A percentile compares a stretch with the other conserved stretches of the same genome.
phyloP scores from a whole-genome alignment of 495 filamentous ascomycete genomes.

The Hyphodiscus hymeniophilus region DNA sequence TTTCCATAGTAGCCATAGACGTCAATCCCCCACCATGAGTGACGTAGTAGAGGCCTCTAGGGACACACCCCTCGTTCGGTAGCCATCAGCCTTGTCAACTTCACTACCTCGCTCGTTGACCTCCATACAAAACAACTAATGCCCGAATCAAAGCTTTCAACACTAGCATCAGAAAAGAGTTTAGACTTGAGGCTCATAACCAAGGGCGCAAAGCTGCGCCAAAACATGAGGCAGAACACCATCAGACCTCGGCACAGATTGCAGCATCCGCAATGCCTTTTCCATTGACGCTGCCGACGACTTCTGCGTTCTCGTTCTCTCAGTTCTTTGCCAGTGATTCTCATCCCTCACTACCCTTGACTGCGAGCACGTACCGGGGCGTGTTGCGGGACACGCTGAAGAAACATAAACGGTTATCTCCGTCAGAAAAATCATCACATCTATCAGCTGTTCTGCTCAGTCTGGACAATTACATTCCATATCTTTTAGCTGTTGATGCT shows the following conservation, averaged over 20 bases:
- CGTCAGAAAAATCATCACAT: slow-evolving; percentile 53
- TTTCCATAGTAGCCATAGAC: neutral
- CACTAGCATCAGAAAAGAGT: no score
- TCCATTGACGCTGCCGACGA: slow-evolving; percentile 75
- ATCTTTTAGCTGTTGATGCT: slow-evolving; percentile 63
- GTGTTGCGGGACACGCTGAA: slow-evolving; percentile 72
- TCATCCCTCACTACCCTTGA: slow-evolving; percentile 75
- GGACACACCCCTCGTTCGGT: neutral
- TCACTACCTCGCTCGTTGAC: no score
- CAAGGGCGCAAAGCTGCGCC: no score
- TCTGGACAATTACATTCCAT: slow-evolving; percentile 69
- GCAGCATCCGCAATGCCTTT: slow-evolving; percentile 63
- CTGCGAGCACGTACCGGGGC: slow-evolving; percentile 68
- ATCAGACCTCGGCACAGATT: no score
- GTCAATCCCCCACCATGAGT: neutral
- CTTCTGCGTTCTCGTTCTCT: slow-evolving; percentile 72
- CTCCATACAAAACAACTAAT: no score
- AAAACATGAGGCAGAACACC: no score
- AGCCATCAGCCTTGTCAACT: neutral
- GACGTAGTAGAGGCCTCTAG: neutral
- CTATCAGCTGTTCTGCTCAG: slow-evolving; percentile 58
- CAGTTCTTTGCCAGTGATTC: slow-evolving; percentile 58
- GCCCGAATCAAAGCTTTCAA: no score
- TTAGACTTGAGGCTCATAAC: no score
- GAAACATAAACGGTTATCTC: slow-evolving; percentile 68